A percentile compares a stretch with the other conserved stretches of the same genome.
Conservation (phyloP, 2,329 filamentous ascomycete species). For the Sclerotinia spermophila region DNA sequence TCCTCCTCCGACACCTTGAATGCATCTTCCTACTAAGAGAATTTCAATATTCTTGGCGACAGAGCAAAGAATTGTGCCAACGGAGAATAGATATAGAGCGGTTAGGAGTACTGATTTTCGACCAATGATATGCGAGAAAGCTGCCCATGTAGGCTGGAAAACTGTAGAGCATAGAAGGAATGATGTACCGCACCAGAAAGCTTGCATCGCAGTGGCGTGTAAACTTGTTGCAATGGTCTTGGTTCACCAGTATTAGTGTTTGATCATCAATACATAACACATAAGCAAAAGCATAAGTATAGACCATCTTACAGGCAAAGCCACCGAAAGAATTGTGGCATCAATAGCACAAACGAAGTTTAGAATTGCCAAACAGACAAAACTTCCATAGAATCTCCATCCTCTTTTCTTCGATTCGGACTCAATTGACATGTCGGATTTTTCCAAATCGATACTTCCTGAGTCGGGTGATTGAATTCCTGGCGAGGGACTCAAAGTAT, state of each 20-base stretch:
- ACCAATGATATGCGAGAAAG: conserved; percentile 30
- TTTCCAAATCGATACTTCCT: background rate
- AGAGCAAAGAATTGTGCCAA: conserved; percentile 36
- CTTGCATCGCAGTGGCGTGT: conserved; percentile 51
- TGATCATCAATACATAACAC: background rate
- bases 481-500: background rate
- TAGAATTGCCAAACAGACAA: conserved; percentile 28
- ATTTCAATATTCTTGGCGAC: conserved; percentile 30
- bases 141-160: conserved; percentile 46
- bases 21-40: conserved; percentile 37
- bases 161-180: conserved; percentile 63
- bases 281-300: background rate
- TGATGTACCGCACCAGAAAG: conserved; percentile 64
- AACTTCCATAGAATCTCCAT: conserved; percentile 29
- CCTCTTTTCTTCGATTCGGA: conserved; percentile 2
- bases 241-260: background rate
- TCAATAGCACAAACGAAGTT: conserved; percentile 60
- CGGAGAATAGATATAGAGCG: conserved; percentile 27
- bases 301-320: conserved; percentile 27
- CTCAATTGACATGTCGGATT: background rate
- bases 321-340: conserved; percentile 52
- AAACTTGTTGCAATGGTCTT: conserved; percentile 54
- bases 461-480: background rate
- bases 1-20: conserved; percentile 50
- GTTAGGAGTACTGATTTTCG: conserved; percentile 27